Evolutionary conservation across 192 early-diverging fungal genomes (phyloP).

Genomic region (Funneliformis geosporum): DNA sequence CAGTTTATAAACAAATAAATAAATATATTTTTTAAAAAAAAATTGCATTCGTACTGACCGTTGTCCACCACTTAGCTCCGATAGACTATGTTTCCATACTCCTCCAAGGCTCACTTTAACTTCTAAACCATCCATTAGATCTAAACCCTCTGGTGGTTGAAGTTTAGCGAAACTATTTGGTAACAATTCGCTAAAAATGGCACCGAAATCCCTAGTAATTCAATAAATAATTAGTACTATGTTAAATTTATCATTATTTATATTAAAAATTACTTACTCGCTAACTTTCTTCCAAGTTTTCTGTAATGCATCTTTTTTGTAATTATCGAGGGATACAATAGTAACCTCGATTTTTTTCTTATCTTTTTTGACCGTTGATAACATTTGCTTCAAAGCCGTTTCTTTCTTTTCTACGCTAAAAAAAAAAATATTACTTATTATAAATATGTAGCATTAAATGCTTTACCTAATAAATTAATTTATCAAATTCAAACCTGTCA

Average conservation of each 20-base stretch:
- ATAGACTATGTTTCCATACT: constrained; percentile 95
- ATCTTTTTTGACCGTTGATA: constrained; percentile 87
- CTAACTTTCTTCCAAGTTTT: constrained; percentile 92
- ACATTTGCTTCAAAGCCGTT: constrained; percentile 76
- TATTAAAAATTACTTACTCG: constrained; percentile 47
- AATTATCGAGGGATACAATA: constrained; percentile 81
- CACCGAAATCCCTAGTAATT: constrained; percentile 83
- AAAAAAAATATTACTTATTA: constrained; percentile 12
- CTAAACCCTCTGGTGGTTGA: constrained; percentile 79
- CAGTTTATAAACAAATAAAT: constrained; percentile 16
- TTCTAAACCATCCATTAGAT: constrained; percentile 83
- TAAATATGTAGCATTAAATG: background rate
- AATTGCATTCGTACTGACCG: constrained; percentile 45
- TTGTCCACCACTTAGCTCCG: constrained; percentile 97
- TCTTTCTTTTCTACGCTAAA: constrained; percentile 89
- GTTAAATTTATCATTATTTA: background rate
- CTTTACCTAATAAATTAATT: constrained; percentile 3
- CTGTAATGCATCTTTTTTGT: constrained; percentile 87
- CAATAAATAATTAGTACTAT: constrained; percentile 21
- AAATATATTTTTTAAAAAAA: constrained; percentile 20
- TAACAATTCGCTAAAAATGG: constrained; percentile 93
- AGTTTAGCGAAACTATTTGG: constrained; percentile 90
- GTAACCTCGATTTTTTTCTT: constrained; percentile 97
- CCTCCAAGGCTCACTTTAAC: constrained; percentile 94
- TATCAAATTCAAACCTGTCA: constrained; percentile 69